Base-by-base conservation (phyloP, 2,329 filamentous ascomycete species). In the Fusarium sp. region DNA sequence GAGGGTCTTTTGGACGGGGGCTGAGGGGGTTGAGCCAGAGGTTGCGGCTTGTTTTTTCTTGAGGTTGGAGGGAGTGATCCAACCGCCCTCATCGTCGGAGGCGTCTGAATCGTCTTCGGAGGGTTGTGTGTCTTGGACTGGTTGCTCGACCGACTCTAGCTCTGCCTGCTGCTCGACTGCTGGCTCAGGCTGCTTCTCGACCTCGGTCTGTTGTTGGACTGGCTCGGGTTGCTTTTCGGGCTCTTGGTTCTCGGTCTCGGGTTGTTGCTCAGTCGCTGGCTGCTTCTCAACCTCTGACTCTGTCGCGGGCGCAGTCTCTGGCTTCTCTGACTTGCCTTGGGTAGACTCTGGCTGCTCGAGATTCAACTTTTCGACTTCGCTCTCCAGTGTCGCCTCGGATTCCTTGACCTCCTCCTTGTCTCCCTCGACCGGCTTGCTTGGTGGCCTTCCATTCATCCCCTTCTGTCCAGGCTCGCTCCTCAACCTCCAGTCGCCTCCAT, bases 41-140 rank as follows among this genome's bases (percentile, higher is more conserved):
- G 96, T 92, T 80, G 91, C 89, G 67, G 89, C 90, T 84, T 96
- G 93, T 80, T 94, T 92, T 80, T 94, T 93, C 80, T 94, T 93
- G 74, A 99, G 89, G 83, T 98, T 99, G 44, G 92, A 92, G 1
- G 96, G 95, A 0, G 96, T 98, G 81, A 98, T 98, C 96, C 96
- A 98, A 77, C 92, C 94, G 73, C 93, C 94, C 17, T 87, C 89
- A 67, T 91, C 90, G 68, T 87, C 85, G 27, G 80, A 81, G 44
- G 81, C 81, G 6, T 87, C 84, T 12, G 79, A 81, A 4, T 86
- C 87, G 35, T 85, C 85, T 31, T 80, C 78, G 11, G 51, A 31
- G 17, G 58, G 16, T 36, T 66, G 20, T 55, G 51, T 51, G 35
- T 64, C 68, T 67, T 61, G 61, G 2, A 5, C 6, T 11, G 8